Percentiles rank a stretch among this genome's conserved stretches.
Conservation (phyloP, 164 flowering plant genomes). For the Taxillus chinensis region DNA sequence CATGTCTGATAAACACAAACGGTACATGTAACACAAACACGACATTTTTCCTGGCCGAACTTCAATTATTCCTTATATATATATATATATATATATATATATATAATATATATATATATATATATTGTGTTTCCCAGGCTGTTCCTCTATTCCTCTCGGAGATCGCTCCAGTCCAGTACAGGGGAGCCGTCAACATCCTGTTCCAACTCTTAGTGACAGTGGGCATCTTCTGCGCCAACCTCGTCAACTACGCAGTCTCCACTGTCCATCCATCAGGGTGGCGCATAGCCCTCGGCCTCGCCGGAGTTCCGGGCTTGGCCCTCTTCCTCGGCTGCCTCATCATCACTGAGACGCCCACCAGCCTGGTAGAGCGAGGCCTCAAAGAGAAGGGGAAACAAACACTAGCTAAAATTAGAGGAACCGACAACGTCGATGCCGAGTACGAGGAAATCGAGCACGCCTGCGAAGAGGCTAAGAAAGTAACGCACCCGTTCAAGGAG, state of each 20-base stretch:
- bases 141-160: conserved; percentile 57
- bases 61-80: too few relatives aligned
- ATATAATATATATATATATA: too few relatives aligned
- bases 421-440: conserved; percentile 29
- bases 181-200: conserved; percentile 43
- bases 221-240: conserved; percentile 32
- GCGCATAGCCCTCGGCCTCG: conserved; percentile 34
- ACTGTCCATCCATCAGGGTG: conserved; percentile 30
- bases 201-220: conserved; percentile 43
- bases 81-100: too few relatives aligned
- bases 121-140: conserved; percentile 28
- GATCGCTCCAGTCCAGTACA: conserved; percentile 28
- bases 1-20: too few relatives aligned
- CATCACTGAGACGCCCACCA: conserved; percentile 41
- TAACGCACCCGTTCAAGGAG: conserved; percentile 29
- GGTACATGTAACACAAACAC: too few relatives aligned
- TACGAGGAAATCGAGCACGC: conserved; percentile 20
- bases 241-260: conserved; percentile 28
- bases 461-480: conserved; percentile 21
- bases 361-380: conserved; percentile 28
- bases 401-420: conserved; percentile 36
- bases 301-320: conserved; percentile 25
- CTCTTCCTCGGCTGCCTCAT: conserved; percentile 28
- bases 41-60: too few relatives aligned
- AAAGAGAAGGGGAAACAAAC: conserved; percentile 16